Conservation (phyloP, 2,329 filamentous ascomycete genomes). For the Chaetomium sp. region DNA sequence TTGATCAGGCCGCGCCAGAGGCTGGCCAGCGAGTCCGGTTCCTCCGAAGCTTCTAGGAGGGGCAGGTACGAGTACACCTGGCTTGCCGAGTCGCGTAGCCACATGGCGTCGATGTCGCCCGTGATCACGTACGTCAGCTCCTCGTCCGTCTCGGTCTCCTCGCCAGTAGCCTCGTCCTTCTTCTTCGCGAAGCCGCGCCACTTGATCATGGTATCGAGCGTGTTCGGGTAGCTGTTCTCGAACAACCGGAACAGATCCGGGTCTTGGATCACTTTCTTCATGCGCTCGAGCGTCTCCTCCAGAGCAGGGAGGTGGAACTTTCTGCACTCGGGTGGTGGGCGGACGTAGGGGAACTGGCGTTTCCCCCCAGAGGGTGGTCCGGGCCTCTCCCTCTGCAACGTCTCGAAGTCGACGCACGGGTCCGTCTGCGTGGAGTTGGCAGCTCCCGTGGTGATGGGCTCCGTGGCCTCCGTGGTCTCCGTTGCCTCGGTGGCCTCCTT, state of each 20-base stretch:
- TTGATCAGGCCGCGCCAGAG: conserved; percentile 73
- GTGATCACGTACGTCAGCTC: conserved; percentile 79
- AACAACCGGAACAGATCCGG: conserved; percentile 76
- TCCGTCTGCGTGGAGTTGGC: background rate
- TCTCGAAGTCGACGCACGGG: conserved; percentile 34
- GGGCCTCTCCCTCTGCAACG: conserved; percentile 33
- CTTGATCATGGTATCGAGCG: conserved; percentile 77
- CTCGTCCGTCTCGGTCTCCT: conserved; percentile 48
- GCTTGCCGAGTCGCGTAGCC: conserved; percentile 81
- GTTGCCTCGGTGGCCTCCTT: background rate
- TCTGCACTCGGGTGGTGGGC: conserved; percentile 68
- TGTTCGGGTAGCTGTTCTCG: conserved; percentile 82
- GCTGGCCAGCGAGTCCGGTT: conserved; percentile 62
- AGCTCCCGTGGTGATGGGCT: background rate
- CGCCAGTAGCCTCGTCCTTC: conserved; percentile 39
- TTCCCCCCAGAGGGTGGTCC: conserved; percentile 38
- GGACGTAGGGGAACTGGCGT: conserved; percentile 41
- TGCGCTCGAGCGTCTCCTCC: conserved; percentile 62
- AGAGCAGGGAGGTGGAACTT: conserved; percentile 70
- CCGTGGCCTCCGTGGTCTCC: background rate
- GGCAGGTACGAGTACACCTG: conserved; percentile 71
- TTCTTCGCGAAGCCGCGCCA: conserved; percentile 67
- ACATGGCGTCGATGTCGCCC: conserved; percentile 84
- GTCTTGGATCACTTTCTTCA: conserved; percentile 47
- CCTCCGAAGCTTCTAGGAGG: conserved; percentile 57